A percentile compares a stretch with the other conserved stretches of the same genome.
Conservation (phyloP, 1,284 basidiomycete species). For the Agroathelia rolfsii region DNA sequence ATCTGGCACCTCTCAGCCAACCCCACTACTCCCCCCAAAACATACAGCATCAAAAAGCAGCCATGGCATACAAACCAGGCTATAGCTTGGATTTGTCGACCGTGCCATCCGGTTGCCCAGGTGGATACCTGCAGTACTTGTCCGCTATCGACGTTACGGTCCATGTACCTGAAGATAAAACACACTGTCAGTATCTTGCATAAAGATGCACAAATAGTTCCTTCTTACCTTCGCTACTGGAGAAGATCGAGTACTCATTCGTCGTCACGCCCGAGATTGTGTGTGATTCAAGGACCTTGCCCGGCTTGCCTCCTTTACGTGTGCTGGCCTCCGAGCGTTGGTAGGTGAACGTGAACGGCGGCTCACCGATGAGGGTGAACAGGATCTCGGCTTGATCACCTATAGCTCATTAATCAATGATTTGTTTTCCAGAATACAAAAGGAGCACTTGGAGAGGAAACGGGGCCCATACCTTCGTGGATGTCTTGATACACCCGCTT, state of each 20-base stretch:
- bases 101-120: conserved; percentile 29
- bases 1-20: no score
- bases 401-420: no score
- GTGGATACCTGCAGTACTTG: conserved; percentile 74
- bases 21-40: no score
- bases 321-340: conserved; percentile 65
- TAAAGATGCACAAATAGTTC: no score
- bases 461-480: conserved; percentile 58
- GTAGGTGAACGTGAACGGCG: conserved; percentile 94
- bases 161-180: conserved; percentile 62
- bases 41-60: no score
- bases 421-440: no score
- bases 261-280: conserved; percentile 75
- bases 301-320: conserved; percentile 53
- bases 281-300: conserved; percentile 79
- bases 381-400: conserved; percentile 89
- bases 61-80: no score
- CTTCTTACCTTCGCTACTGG: conserved; percentile 78
- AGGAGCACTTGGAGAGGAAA: background rate
- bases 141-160: conserved; percentile 87
- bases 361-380: conserved; percentile 81
- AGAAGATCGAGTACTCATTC: conserved; percentile 79
- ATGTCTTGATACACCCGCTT: conserved; percentile 76
- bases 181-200: conserved; percentile 8
- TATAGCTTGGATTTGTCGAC: conserved; percentile 21